These are phyloP conservation scores for Lagerstroemia speciosa DNA, from an alignment of 345 rosid species.

Conservation along the genomic window DNA sequence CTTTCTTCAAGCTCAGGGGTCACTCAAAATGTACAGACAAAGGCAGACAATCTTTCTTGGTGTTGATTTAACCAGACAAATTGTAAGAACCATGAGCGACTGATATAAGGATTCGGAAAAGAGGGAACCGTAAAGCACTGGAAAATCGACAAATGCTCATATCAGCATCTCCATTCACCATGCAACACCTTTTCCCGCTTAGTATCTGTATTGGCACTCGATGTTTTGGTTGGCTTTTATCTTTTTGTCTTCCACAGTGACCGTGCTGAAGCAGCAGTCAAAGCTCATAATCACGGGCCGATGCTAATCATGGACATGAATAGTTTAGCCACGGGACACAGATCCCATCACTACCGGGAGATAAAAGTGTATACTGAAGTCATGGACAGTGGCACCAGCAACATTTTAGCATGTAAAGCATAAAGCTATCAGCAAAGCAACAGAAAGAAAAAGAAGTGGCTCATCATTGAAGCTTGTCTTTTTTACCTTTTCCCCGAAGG, in stretches of 20 bases:
- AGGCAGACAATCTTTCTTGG: too few species aligned
- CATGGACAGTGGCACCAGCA: neutral
- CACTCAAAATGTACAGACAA: too few species aligned
- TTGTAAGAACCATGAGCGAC: too few species aligned
- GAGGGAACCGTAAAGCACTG: too few species aligned
- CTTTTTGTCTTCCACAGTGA: neutral
- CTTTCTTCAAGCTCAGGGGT: neutral
- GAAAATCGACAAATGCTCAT: neutral
- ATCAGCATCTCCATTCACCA: neutral
- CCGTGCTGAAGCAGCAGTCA: neutral
- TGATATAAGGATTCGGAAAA: too few species aligned
- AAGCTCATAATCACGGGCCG: neutral
- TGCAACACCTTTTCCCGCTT: neutral
- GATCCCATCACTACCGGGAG: neutral
- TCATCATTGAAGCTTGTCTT: conserved; percentile 2
- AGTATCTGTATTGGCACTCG: neutral
- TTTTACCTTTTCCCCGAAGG: neutral
- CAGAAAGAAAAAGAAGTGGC: conserved; percentile 1
- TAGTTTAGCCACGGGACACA: neutral
- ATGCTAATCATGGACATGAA: neutral
- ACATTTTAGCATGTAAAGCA: conserved; percentile 1
- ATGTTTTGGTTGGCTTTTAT: too few species aligned
- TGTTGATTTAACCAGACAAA: neutral
- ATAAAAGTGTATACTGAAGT: neutral
- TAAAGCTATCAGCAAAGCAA: neutral